Conservation (phyloP, 2,329 filamentous ascomycete genomes). For the Beauveria medogensis region DNA sequence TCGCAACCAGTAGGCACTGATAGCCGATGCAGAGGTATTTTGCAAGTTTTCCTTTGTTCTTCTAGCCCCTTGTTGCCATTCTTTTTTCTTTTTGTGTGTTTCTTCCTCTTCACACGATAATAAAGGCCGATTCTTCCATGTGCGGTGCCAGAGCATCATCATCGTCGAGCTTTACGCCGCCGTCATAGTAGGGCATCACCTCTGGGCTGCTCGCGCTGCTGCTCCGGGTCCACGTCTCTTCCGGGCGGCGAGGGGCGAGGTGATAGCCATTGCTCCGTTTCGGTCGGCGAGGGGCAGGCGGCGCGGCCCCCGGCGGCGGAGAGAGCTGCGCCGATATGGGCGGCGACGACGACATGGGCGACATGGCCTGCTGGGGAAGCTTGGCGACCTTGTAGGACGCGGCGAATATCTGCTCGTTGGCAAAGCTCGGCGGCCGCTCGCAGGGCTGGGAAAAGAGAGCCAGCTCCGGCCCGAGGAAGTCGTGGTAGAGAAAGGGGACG, state of each 20-base stretch:
- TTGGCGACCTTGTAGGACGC: conserved; percentile 6
- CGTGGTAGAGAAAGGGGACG: conserved; percentile 8
- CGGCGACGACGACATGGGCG: neutral
- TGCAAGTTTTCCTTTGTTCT: no score
- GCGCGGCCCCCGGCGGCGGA: neutral
- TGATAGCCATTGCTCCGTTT: conserved; percentile 9
- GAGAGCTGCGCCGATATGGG: neutral
- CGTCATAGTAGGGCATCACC: neutral
- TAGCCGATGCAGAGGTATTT: no score
- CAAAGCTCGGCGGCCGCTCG: neutral
- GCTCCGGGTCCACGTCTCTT: neutral
- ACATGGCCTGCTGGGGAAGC: neutral
- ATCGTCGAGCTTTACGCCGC: neutral
- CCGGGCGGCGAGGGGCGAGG: neutral
- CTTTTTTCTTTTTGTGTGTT: neutral
- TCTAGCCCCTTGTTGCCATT: neutral
- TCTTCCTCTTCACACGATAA: neutral
- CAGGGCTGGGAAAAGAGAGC: neutral
- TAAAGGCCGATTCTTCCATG: neutral
- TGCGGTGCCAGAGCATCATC: neutral
- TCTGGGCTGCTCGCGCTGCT: conserved; percentile 3
- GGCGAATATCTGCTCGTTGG: conserved; percentile 10
- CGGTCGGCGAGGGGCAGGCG: neutral
- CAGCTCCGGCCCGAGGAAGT: conserved; percentile 3
- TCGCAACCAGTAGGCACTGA: no score